Evolutionary conservation across 2,329 filamentous ascomycete genomes (phyloP), one percentile per base, ranked within the genome.

Genomic region (Fusarium penzigii): DNA sequence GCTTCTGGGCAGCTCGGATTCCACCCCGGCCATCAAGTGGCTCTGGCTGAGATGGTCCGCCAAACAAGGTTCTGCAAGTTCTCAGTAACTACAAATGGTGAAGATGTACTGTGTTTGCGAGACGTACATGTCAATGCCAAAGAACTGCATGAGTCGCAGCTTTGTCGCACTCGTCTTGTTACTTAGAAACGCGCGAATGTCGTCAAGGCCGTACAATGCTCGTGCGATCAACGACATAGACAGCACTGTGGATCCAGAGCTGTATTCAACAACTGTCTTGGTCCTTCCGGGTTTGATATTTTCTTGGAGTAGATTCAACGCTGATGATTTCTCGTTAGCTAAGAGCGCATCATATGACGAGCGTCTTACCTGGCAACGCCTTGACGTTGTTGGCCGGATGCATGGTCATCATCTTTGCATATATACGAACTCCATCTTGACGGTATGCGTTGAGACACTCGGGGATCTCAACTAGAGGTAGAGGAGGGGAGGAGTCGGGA

Each of bases 321-420:
- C 81, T 69, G 6, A 10, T 25, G 0, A 16, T 9, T 1, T 16
- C 2, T 13, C 16, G n/a, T 53, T 14, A 56, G 16, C 12, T 7
- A 7, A 16, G 42, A 10, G 6, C 9, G 13, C 17, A 20, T 14
- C 2, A 34, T 25, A n/a, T 12, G 12, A 17, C 1, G n/a, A 3
- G 12, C 2, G 11, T 8, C 7, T 2, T 51, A 79, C 79, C 80
- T 59, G 84, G 84, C 68, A 87, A 77, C 2, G 79, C 77, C 63
- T 87, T 87, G 58, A 87, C 84, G 44, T 87, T 87, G 55, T 87
- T 82, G 4, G 83, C 81, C 1, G 84, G 83, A 59, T 83, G 81
- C 73, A 81, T 80, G 2, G 81, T 83, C 77, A 87, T 80, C 81
- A 87, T 82, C 69, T 87, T 86, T 38, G 84, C 83, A 56, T 84